phyloP scores from a whole-genome alignment of 352 stramenopile species.

The Nothophytophthora sp. region DNA sequence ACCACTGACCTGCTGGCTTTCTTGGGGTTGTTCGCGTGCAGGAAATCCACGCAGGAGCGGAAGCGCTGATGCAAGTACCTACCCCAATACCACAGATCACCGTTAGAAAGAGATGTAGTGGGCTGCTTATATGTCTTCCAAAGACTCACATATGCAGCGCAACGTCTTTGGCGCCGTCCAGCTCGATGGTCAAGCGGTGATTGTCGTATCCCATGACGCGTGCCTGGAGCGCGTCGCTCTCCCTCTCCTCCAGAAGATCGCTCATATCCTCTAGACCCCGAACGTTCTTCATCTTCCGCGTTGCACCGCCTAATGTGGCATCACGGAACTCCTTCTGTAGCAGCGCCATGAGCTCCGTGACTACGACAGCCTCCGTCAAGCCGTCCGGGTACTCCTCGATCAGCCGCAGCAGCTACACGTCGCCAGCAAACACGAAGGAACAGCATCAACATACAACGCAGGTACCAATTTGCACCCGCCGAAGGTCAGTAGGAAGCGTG shows the following conservation, averaged over 20 bases:
- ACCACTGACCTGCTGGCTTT: slow-evolving; percentile 19
- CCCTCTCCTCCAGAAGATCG: slow-evolving; percentile 38
- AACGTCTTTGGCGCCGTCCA: slow-evolving; percentile 20
- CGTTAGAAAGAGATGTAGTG: background rate
- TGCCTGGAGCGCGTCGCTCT: slow-evolving; percentile 40
- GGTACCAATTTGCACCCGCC: too few relatives aligned
- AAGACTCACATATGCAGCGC: slow-evolving; percentile 31
- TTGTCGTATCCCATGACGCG: slow-evolving; percentile 31
- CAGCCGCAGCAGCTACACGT: slow-evolving; percentile 45
- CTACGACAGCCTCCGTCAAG: slow-evolving; percentile 57
- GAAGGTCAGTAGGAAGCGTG: too few relatives aligned
- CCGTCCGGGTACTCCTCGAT: slow-evolving; percentile 71
- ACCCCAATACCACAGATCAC: background rate
- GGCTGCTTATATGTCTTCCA: background rate
- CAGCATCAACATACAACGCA: background rate
- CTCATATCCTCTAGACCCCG: slow-evolving; percentile 28
- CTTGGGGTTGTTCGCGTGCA: slow-evolving; percentile 22
- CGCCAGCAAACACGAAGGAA: background rate
- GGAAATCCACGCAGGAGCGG: slow-evolving; percentile 39
- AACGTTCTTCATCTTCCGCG: slow-evolving; percentile 21
- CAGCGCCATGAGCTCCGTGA: slow-evolving; percentile 58
- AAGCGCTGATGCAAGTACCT: slow-evolving; percentile 75
- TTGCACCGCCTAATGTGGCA: background rate
- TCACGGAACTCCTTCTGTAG: slow-evolving; percentile 33
- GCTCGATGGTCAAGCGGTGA: slow-evolving; percentile 40